Base-by-base conservation (phyloP, 2,329 filamentous ascomycete species). In the Aspergillus ruber region DNA sequence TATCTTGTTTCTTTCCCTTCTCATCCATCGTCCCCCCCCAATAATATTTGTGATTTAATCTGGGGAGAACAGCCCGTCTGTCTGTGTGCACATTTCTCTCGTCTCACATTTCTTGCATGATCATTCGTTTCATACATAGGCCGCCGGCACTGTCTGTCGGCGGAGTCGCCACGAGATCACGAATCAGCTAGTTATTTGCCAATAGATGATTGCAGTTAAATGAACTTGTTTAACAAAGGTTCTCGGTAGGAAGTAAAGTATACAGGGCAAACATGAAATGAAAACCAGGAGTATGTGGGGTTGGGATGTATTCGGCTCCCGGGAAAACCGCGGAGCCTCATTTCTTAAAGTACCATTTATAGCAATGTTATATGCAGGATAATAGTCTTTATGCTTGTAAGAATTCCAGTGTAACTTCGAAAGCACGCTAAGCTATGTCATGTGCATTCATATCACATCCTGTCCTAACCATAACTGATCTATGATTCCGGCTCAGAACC, bases 191-290 rank as follows among this genome's bases (percentile, higher is more conserved):
- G 25, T 29, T 29, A 8, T 5, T 29, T 29, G 25, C 25, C 25
- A 40, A 52, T 52, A 52, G 50, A 52, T 43, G 42, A n/a, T n/a
- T 35, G 6, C 33, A 35, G 8, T 23, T 29, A 4, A 27, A 27
- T 29, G 12, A 41, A 18, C 9, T 18, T 41, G 17, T 8, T 3
- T 6, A 41, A 13, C 6, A 41, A 17, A 23, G 4, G 9, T 9
- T 9, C 12, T n/a, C 18, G 13, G 21, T n/a, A 21, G 6, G 41
- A 42, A 23, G 25, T 10, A 7, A 15, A 27, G 12, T 15, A 15
- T 8, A 27, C 13, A 13, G 23, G 13, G 38, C 38, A 15, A 25
- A 23, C 10, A 25, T 5, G 41, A 23, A 42, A 12, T 23, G 29
- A 35, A 35, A 13, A 27, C 9, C 12, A 25, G 25, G 20, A 21